Conservation (phyloP, 2,329 filamentous ascomycete genomes). For the Thielaviopsis ethacetica region DNA sequence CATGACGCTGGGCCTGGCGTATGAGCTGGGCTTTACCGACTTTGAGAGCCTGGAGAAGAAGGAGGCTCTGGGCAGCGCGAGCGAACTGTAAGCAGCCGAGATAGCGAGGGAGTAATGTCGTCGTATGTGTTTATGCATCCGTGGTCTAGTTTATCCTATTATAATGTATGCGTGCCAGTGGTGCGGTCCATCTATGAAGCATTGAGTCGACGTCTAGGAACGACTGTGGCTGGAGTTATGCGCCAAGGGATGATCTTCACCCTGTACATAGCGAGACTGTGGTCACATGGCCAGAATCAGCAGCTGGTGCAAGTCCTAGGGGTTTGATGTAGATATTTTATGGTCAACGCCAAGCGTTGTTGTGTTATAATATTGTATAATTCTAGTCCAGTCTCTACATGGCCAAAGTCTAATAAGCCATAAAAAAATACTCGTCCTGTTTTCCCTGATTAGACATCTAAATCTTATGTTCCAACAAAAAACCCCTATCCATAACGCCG, state of each 20-base stretch:
- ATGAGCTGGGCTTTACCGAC: conserved; percentile 46
- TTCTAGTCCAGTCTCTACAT: neutral
- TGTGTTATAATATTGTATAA: neutral
- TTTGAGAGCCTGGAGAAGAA: conserved; percentile 27
- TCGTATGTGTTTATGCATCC: neutral
- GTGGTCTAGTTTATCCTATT: no score
- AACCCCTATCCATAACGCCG: neutral
- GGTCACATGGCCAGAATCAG: neutral
- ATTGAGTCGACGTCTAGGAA: no score
- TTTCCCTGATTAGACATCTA: neutral
- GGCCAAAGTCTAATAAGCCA: no score
- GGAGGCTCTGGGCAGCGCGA: conserved; percentile 13
- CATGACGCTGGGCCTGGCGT: conserved; percentile 30
- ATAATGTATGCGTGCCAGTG: no score
- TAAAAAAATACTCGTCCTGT: neutral
- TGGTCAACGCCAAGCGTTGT: neutral
- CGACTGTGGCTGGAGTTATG: neutral
- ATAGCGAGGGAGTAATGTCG: neutral
- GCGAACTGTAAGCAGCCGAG: conserved; percentile 17
- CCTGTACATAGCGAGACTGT: neutral
- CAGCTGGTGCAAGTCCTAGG: neutral
- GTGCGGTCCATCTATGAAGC: neutral
- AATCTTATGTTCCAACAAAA: neutral
- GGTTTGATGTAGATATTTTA: no score
- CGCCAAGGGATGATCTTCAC: neutral